Conservation (phyloP, 2,329 filamentous ascomycete genomes). For the Botryotinia calthae region DNA sequence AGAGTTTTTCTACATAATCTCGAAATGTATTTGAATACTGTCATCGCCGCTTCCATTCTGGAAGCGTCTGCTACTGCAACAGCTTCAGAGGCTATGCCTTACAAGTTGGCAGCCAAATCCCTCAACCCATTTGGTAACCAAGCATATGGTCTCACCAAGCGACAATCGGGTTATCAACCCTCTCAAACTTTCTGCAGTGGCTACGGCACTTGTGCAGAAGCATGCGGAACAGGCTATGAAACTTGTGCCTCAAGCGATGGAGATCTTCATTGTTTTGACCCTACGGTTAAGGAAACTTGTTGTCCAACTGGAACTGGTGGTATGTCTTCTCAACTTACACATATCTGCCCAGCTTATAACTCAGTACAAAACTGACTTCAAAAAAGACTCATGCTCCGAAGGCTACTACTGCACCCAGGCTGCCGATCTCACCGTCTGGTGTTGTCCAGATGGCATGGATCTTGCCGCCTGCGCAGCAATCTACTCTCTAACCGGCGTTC, state of each 20-base stretch:
- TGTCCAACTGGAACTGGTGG: conserved; percentile 19
- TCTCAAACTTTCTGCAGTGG: conserved; percentile 17
- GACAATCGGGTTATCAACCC: conserved; percentile 20
- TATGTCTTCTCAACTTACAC: not conserved
- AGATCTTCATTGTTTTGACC: conserved; percentile 15
- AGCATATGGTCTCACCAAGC: conserved; percentile 2
- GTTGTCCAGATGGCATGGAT: conserved; percentile 54
- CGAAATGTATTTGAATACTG: conserved; percentile 4
- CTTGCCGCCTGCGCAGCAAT: conserved; percentile 53
- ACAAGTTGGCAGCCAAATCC: conserved; percentile 17
- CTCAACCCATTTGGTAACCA: not conserved
- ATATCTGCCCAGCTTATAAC: not conserved
- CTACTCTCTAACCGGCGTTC: conserved; percentile 48
- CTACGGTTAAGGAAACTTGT: conserved; percentile 9
- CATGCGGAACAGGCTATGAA: conserved; percentile 18
- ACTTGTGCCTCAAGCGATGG: conserved; percentile 16
- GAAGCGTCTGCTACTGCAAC: not conserved
- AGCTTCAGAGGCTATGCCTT: not conserved
- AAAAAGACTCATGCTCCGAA: conserved; percentile 21
- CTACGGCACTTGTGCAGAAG: conserved; percentile 14
- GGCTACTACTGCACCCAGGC: conserved; percentile 61
- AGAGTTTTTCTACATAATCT: not conserved
- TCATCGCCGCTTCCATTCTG: conserved; percentile 2
- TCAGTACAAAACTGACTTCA: not conserved
- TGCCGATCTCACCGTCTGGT: conserved; percentile 51